A percentile compares a stretch with the other conserved stretches of the same genome.
Evolutionary conservation across 345 rosid species (phyloP).

Genomic region (Linum tenue): DNA sequence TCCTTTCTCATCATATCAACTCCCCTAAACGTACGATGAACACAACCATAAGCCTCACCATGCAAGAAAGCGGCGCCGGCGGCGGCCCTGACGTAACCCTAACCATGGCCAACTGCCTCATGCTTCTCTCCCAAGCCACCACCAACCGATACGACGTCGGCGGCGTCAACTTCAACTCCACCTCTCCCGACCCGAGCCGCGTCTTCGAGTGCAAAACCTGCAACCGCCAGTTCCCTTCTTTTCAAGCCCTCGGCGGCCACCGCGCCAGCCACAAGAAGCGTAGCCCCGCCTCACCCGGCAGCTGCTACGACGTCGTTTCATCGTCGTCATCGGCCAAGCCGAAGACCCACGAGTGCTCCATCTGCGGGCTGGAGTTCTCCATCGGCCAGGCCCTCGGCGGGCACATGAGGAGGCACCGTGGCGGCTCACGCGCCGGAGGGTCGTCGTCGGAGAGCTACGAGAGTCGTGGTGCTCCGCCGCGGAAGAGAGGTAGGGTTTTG

Average conservation of each 20-base stretch:
- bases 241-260: conserved; percentile 4
- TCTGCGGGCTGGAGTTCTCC: conserved; percentile 7
- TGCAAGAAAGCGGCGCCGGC: no score
- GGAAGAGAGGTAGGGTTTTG: not conserved
- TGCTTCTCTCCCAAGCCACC: no score
- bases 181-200: not conserved
- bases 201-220: conserved; percentile 3
- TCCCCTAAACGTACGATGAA: no score
- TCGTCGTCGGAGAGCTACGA: not conserved
- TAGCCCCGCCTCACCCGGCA: not conserved
- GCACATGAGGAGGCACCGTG: conserved; percentile 9
- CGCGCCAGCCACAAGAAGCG: conserved; percentile 3
- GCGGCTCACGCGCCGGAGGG: not conserved
- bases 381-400: conserved; percentile 10
- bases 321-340: not conserved
- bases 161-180: no score
- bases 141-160: no score
- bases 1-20: no score
- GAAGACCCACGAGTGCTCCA: conserved; percentile 4
- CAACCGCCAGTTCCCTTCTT: not conserved
- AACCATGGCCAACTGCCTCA: no score
- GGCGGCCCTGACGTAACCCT: no score
- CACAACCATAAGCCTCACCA: no score
- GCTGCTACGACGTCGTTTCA: not conserved
- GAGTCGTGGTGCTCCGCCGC: not conserved